Percentiles rank a stretch among this genome's conserved stretches.
Conservation (phyloP, 23 red algal genomes). For the Gracilariopsis chorda region DNA sequence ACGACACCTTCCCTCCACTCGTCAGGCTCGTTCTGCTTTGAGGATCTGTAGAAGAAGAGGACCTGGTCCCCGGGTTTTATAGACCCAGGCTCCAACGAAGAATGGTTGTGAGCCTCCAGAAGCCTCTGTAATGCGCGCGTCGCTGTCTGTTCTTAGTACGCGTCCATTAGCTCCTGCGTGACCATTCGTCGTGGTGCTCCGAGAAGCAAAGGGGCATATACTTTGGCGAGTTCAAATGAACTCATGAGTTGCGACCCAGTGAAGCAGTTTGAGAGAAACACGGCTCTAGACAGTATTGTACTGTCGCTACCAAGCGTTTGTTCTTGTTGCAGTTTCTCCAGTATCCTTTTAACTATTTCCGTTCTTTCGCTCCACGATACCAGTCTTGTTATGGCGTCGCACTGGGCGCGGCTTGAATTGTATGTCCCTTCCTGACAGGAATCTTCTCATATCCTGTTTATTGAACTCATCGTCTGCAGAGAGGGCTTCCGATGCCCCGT, state of each 20-base stretch:
- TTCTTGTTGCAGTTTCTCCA: background rate
- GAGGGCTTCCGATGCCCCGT: background rate
- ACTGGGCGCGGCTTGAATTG: background rate
- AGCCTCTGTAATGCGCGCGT: background rate
- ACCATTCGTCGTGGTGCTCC: background rate
- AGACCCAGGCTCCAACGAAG: background rate
- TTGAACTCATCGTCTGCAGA: slow-evolving; percentile 21
- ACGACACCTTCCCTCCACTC: background rate
- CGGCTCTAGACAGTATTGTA: background rate
- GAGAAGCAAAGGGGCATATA: background rate
- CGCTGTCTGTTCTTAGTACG: background rate
- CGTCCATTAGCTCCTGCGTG: background rate
- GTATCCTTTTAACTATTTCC: background rate
- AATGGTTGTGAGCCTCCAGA: background rate
- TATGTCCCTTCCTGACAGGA: background rate
- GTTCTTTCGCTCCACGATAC: slow-evolving; percentile 10
- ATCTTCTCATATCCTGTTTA: background rate
- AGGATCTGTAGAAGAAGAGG: background rate
- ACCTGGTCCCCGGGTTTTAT: background rate
- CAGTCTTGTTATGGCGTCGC: slow-evolving; percentile 33
- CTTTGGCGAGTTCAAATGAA: slow-evolving; percentile 8
- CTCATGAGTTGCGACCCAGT: background rate
- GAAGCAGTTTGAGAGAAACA: slow-evolving; percentile 18
- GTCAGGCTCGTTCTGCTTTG: slow-evolving; percentile 7
- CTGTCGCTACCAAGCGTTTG: background rate